A percentile compares a stretch with the other conserved stretches of the same genome.
These are phyloP conservation scores for Phytophthora hybrid DNA, from an alignment of 352 stramenopile genomes.

Conservation along the genomic window DNA sequence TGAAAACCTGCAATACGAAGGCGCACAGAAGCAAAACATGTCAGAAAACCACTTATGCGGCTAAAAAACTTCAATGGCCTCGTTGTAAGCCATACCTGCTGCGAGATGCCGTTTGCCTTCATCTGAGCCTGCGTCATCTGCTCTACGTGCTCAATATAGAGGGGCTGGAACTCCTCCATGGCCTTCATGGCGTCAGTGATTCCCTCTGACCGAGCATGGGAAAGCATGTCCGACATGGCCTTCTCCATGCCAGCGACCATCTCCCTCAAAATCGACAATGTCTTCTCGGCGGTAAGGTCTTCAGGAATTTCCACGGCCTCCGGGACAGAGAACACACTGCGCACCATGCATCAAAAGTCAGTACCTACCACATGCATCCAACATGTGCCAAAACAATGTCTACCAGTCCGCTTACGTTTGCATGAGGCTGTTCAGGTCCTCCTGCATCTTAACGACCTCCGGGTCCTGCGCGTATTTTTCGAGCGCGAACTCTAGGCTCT, in stretches of 20 bases:
- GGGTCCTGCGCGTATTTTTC: constrained; percentile 69
- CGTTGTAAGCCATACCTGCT: constrained; percentile 48
- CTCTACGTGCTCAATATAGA: constrained; percentile 83
- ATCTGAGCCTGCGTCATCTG: constrained; percentile 73
- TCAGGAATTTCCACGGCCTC: constrained; percentile 68
- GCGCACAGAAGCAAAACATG: background rate
- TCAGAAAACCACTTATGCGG: background rate
- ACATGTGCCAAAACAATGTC: background rate
- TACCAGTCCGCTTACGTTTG: constrained; percentile 45
- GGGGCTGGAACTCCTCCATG: constrained; percentile 81
- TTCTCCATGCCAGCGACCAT: constrained; percentile 81
- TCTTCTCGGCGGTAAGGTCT: constrained; percentile 74
- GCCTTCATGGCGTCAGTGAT: constrained; percentile 75
- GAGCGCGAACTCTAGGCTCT: constrained; percentile 69
- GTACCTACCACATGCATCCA: background rate
- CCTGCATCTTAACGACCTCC: constrained; percentile 68
- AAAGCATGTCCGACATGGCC: constrained; percentile 83
- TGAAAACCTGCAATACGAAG: constrained; percentile 56
- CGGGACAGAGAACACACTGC: constrained; percentile 67
- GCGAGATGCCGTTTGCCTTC: constrained; percentile 68
- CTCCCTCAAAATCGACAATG: constrained; percentile 66
- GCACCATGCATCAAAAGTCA: constrained; percentile 9
- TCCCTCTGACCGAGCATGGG: constrained; percentile 69
- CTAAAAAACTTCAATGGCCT: background rate
- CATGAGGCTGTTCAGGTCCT: constrained; percentile 78